These are phyloP conservation scores for Kuraishia piskuri DNA, from an alignment of 805 yeast species.

Conservation along the genomic window DNA sequence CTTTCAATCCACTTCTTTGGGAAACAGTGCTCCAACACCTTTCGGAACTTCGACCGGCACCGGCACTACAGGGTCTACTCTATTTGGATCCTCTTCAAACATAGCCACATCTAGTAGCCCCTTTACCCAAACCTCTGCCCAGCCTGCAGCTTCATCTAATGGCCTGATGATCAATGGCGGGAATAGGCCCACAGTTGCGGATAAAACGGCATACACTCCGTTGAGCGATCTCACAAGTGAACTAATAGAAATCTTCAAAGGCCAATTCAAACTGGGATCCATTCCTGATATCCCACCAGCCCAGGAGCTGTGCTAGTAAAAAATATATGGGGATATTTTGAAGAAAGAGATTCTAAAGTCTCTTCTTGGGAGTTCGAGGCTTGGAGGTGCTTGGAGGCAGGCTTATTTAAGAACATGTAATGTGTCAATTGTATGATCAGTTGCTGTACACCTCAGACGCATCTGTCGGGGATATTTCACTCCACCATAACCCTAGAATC, in stretches of 20 bases:
- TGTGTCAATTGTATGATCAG: too few relatives aligned
- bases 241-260: background rate
- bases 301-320: slow-evolving; percentile 1
- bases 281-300: slow-evolving; percentile 4
- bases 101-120: background rate
- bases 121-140: background rate
- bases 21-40: background rate
- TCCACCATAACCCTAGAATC: too few relatives aligned
- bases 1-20: background rate
- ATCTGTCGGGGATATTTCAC: too few relatives aligned
- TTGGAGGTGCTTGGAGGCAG: too few relatives aligned
- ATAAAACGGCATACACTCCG: background rate
- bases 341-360: too few relatives aligned
- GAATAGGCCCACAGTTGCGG: background rate
- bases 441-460: too few relatives aligned
- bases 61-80: background rate
- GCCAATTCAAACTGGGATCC: slow-evolving; percentile 1
- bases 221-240: background rate
- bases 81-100: background rate
- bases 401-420: too few relatives aligned
- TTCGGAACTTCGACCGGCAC: background rate
- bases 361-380: too few relatives aligned
- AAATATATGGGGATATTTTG: too few relatives aligned
- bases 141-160: background rate
- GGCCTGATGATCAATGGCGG: background rate